Percentiles rank a stretch among this genome's conserved stretches.
phyloP scores from a whole-genome alignment of 139 green algal genomes.

The Asterochloris erici region DNA sequence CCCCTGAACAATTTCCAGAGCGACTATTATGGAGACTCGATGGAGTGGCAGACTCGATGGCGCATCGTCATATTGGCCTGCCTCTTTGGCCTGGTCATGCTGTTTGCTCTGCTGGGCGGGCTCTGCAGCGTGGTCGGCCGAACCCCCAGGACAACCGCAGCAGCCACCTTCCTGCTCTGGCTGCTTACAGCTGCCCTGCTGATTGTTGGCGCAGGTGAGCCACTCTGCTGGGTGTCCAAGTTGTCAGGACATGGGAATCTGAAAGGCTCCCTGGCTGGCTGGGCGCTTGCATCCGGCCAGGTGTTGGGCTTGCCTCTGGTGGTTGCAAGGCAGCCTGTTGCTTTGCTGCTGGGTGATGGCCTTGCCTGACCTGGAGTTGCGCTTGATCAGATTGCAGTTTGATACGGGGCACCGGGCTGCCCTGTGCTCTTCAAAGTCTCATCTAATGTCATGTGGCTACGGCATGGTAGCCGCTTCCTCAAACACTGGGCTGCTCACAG shows the following conservation, averaged over 20 bases:
- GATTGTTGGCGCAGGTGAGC: slow-evolving; percentile 15
- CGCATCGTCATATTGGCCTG: slow-evolving; percentile 1
- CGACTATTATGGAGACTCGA: slow-evolving; percentile 1
- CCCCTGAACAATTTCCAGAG: slow-evolving; percentile 7
- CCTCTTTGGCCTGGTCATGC: slow-evolving; percentile 17
- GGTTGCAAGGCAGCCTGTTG: neutral
- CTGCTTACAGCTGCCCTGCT: neutral
- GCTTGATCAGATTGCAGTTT: too few relatives aligned
- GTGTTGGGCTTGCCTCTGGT: neutral
- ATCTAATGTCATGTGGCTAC: too few relatives aligned
- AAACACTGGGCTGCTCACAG: too few relatives aligned
- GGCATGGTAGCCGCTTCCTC: too few relatives aligned
- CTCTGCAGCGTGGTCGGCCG: neutral
- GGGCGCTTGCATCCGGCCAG: neutral
- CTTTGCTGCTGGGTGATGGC: neutral
- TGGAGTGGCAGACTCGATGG: neutral
- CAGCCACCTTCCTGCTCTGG: slow-evolving; percentile 5
- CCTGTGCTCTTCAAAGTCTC: too few relatives aligned
- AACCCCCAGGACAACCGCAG: slow-evolving; percentile 4
- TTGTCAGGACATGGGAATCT: neutral
- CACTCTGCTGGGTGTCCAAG: neutral
- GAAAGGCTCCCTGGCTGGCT: neutral
- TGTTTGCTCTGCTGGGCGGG: slow-evolving; percentile 8
- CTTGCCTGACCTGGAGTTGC: too few relatives aligned
- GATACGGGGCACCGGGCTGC: too few relatives aligned